These are phyloP conservation scores for Porcisia deanei DNA, from an alignment of 208 protist genomes.

Conservation along the genomic window DNA sequence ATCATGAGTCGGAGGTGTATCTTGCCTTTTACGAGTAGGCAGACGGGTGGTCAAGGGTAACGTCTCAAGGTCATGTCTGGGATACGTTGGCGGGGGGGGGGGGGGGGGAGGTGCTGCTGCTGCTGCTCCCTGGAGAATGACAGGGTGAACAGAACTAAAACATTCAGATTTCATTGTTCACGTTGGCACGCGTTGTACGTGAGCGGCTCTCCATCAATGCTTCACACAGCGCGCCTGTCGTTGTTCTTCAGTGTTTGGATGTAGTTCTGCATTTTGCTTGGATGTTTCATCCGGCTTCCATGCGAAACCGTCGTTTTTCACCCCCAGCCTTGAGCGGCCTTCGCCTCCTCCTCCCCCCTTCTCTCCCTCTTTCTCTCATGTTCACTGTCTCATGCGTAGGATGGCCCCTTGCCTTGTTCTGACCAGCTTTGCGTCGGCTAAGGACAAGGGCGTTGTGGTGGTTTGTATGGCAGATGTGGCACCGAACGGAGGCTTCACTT, in stretches of 20 bases:
- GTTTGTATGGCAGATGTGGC: not conserved
- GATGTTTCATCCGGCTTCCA: not conserved
- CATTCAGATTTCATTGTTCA: not conserved
- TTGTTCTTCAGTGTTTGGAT: not conserved
- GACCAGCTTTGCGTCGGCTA: not conserved
- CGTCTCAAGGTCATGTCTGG: not conserved
- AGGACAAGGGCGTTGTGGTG: not conserved
- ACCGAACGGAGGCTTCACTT: not conserved
- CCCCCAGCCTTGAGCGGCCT: not conserved
- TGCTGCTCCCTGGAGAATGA: not conserved
- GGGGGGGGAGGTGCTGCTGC: not conserved
- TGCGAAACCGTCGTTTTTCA: not conserved
- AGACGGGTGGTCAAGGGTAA: not conserved
- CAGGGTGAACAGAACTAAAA: not conserved
- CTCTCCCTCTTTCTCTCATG: not conserved
- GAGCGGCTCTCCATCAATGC: not conserved
- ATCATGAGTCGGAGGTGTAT: constrained; percentile 67
- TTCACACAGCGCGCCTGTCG: not conserved
- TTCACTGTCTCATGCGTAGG: not conserved
- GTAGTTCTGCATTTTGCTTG: constrained; percentile 8
- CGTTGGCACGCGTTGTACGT: not conserved
- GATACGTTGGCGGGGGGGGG: no score
- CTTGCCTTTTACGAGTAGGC: constrained; percentile 87
- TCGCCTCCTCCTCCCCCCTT: not conserved
- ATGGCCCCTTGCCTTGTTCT: not conserved